Conservation (phyloP, 495 filamentous ascomycete genomes). For the Lasiosphaeris hirsuta region DNA sequence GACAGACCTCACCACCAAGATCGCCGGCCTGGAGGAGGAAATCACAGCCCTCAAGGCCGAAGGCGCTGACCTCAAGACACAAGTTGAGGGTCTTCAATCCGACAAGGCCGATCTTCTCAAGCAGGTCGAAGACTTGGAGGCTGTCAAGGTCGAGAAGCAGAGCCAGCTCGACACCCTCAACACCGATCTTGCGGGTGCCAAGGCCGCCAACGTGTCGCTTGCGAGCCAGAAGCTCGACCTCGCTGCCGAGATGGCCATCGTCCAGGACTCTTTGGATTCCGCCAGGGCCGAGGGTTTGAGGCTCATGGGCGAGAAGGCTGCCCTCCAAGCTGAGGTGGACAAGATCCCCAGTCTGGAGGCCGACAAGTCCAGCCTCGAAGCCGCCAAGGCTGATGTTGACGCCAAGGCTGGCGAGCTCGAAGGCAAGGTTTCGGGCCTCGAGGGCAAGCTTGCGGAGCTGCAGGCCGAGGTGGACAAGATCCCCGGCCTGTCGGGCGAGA, state of each 20-base stretch:
- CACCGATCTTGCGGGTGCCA: conserved; percentile 29
- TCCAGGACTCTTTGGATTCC: conserved; percentile 21
- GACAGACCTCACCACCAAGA: conserved; percentile 22
- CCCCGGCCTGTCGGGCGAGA: conserved; percentile 22
- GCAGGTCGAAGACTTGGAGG: conserved; percentile 27
- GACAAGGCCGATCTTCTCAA: conserved; percentile 34
- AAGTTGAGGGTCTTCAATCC: conserved; percentile 34
- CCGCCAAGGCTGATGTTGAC: conserved; percentile 23
- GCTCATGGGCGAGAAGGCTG: conserved; percentile 32
- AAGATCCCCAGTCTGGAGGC: neutral
- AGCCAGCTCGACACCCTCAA: conserved; percentile 25
- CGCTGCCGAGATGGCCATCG: conserved; percentile 19
- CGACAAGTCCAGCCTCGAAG: neutral
- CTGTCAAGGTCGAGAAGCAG: conserved; percentile 18
- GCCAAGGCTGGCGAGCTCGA: conserved; percentile 27
- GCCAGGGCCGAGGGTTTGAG: conserved; percentile 23
- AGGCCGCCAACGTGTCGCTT: conserved; percentile 32
- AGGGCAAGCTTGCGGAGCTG: conserved; percentile 20
- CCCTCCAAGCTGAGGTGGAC: conserved; percentile 30
- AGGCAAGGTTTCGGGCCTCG: conserved; percentile 16
- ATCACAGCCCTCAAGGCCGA: conserved; percentile 19
- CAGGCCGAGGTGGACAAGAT: conserved; percentile 27
- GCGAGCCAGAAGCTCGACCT: conserved; percentile 30
- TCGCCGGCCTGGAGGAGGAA: conserved; percentile 21
- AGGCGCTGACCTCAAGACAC: conserved; percentile 16